Base-by-base conservation (phyloP, 768 basidiomycete species). In the Asterophora lycoperdoides region DNA sequence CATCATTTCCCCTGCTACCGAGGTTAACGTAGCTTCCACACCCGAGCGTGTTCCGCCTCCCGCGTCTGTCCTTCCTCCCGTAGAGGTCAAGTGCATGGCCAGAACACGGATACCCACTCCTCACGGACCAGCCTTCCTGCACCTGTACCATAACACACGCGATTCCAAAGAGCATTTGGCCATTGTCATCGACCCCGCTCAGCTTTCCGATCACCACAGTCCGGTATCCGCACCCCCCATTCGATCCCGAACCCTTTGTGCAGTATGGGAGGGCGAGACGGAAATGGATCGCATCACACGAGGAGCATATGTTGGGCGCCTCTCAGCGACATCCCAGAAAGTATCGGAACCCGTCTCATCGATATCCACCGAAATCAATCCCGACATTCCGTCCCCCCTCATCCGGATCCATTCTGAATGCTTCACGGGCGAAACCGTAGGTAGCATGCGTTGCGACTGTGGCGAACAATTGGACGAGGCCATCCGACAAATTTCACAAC, bases 381-480 rank as follows among this genome's bases (percentile, higher is more conserved):
- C 72, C 48, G 57, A 62, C 36, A 63, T 84, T 30, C 87, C 87
- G 1, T 68, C 84, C 0, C 93, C 96, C 0, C 80, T 98, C 44
- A 83, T 99, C 37, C 84, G 96, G 33, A 92, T 99, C 43, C 96
- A 99, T 68, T 96, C 93, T 23, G 96, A 99, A 66, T 99, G 96
- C 66, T 98, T 93, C 70, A 99, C 96, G 0, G 96, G 96, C 23
- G 96, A 98, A 68, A 98, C 94, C 7, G 81, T 98, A 50, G 96
- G 96, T 20, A 84, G 93, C 74, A 93, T 96, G 89, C 86, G 96
- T 28, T 99, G 96, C 63, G 96, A 99, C 66, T 99, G 96, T 62
- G 96, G 96, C 11, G 94, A 98, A 68, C 96, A 99, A 66, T 77
- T 99, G 4, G 94, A 98, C 68, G 95, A 97, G 64, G 93, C 96